Conservation (phyloP, 768 basidiomycete species). For the Kwoniella europaea region DNA sequence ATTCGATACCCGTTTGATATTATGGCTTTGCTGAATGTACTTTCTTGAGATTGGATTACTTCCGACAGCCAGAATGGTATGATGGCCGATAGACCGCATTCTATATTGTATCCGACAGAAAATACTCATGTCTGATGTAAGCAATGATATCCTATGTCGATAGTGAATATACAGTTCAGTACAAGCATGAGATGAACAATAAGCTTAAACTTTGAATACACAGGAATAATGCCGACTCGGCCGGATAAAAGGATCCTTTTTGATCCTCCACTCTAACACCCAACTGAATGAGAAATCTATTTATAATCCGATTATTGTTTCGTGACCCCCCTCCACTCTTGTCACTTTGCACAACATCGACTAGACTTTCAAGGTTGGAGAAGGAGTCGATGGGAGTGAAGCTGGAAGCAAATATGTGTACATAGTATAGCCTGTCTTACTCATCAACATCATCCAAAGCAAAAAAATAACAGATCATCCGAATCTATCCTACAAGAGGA, state of each 20-base stretch:
- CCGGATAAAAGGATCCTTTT: too few relatives aligned
- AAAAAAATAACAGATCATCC: neutral
- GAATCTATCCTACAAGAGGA: neutral
- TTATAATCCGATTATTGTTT: too few relatives aligned
- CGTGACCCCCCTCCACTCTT: too few relatives aligned
- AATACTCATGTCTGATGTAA: too few relatives aligned
- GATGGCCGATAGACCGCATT: neutral
- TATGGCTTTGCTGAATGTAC: neutral
- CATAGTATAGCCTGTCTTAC: neutral
- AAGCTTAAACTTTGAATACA: too few relatives aligned
- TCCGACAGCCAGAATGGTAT: neutral
- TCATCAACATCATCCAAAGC: neutral
- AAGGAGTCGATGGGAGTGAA: neutral
- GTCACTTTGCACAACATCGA: too few relatives aligned
- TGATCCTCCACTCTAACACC: too few relatives aligned
- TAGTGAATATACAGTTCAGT: too few relatives aligned
- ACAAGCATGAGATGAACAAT: too few relatives aligned
- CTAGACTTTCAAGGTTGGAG: neutral
- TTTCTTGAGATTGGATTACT: neutral
- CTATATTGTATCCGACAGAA: neutral
- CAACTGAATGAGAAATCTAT: too few relatives aligned
- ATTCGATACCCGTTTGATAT: neutral
- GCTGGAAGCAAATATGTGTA: neutral
- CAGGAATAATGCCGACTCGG: too few relatives aligned
- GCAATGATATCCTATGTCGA: too few relatives aligned